Evolutionary conservation across 257 asterid species (phyloP).

Genomic region (Salvia miltiorrhiza): DNA sequence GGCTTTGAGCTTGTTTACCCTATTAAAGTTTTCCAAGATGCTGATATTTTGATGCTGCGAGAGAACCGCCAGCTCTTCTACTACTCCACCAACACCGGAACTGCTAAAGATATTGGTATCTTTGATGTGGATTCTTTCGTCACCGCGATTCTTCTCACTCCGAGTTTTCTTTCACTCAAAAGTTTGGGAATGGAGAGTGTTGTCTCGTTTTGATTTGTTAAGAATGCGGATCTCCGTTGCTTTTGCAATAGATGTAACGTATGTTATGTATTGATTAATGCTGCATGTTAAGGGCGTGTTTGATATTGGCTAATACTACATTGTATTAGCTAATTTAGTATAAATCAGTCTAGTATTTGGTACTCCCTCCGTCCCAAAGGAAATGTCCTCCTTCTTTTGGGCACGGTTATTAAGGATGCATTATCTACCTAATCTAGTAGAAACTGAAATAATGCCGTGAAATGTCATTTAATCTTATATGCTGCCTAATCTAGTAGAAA

Average conservation of each 20-base stretch:
- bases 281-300: no score
- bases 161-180: slow-evolving; percentile 35
- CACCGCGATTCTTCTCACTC: slow-evolving; percentile 2
- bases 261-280: no score
- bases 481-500: no score
- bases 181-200: slow-evolving; percentile 17
- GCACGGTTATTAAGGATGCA: no score
- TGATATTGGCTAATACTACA: no score
- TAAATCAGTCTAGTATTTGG: no score
- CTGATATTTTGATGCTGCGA: not conserved
- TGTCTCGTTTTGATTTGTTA: not conserved
- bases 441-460: no score
- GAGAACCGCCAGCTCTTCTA: slow-evolving; percentile 5
- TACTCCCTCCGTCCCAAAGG: no score
- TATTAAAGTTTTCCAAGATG: not conserved
- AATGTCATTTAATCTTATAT: no score
- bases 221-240: not conserved
- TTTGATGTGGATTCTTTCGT: not conserved
- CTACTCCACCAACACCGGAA: slow-evolving; percentile 18
- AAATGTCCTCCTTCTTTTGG: no score
- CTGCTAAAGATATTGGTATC: not conserved
- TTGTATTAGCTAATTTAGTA: no score
- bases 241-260: not conserved
- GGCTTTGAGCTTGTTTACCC: not conserved
- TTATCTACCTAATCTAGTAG: no score